Conservation (phyloP, 495 filamentous ascomycete genomes). For the Daldinia concentrica region DNA sequence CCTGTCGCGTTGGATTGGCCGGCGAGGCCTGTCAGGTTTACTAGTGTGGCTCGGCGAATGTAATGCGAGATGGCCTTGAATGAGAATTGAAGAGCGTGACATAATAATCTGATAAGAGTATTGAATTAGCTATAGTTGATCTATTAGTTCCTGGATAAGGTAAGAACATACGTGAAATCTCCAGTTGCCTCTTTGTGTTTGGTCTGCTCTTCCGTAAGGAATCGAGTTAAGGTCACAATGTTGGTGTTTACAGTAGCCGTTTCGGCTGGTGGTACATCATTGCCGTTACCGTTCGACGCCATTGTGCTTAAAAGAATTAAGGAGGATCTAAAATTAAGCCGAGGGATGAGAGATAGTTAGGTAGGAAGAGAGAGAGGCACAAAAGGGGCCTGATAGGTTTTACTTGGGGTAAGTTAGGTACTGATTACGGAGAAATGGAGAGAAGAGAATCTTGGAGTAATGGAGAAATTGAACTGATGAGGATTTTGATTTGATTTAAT, state of each 20-base stretch:
- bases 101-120: conserved; percentile 72
- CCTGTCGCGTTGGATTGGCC: conserved; percentile 95
- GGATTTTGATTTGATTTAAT: conserved; percentile 16
- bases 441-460: conserved; percentile 5
- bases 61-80: conserved; percentile 99
- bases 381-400: conserved; percentile 1
- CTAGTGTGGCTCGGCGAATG: conserved; percentile 95
- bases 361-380: background rate
- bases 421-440: conserved; percentile 17
- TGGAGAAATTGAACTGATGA: conserved; percentile 17
- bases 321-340: background rate
- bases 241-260: conserved; percentile 89
- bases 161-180: conserved; percentile 88
- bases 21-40: conserved; percentile 94
- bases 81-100: conserved; percentile 97
- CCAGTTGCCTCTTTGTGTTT: conserved; percentile 95
- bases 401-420: conserved; percentile 4
- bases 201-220: conserved; percentile 92
- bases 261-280: conserved; percentile 52
- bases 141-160: background rate
- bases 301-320: conserved; percentile 34
- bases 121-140: conserved; percentile 4
- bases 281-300: conserved; percentile 46
- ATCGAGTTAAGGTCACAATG: conserved; percentile 93
- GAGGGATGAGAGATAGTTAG: background rate